These are phyloP conservation scores for Colletotrichum musicola DNA, from an alignment of 2,329 filamentous ascomycete species.

Conservation along the genomic window DNA sequence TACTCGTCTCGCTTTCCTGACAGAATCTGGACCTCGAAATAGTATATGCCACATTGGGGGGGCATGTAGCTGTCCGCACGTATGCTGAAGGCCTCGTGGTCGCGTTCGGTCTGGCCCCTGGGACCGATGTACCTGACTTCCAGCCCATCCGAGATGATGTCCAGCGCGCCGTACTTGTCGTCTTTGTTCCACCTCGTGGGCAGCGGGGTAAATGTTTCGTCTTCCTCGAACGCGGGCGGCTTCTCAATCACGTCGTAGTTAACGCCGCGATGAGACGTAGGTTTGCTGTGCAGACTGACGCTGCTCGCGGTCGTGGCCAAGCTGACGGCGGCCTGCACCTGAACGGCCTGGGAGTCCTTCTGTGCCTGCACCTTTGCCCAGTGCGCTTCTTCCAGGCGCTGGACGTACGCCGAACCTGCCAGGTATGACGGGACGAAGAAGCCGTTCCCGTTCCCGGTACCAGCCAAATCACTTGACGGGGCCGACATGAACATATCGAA, in stretches of 20 bases:
- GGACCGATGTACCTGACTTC: conserved; percentile 73
- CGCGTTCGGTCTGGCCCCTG: conserved; percentile 63
- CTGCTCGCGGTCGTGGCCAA: conserved; percentile 66
- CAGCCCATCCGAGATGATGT: conserved; percentile 79
- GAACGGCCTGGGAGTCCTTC: conserved; percentile 60
- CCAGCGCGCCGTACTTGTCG: conserved; percentile 80
- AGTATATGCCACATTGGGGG: conserved; percentile 91
- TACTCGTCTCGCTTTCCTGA: conserved; percentile 68
- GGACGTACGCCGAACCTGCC: conserved; percentile 80
- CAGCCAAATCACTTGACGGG: conserved; percentile 40
- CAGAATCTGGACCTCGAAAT: conserved; percentile 79
- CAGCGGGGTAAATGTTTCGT: conserved; percentile 72
- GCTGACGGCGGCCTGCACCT: conserved; percentile 58
- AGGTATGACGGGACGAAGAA: conserved; percentile 93
- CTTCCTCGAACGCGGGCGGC: conserved; percentile 70
- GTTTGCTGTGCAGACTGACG: conserved; percentile 65
- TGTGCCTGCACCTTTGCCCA: conserved; percentile 67
- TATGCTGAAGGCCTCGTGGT: conserved; percentile 84
- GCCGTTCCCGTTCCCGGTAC: conserved; percentile 44
- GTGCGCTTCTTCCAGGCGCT: conserved; percentile 79
- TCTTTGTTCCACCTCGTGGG: conserved; percentile 85
- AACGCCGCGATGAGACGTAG: conserved; percentile 78
- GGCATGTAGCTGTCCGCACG: conserved; percentile 90
- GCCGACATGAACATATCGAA: conserved; percentile 62
- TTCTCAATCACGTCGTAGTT: conserved; percentile 89